A percentile compares a stretch with the other conserved stretches of the same genome.
These are phyloP conservation scores for Spatholobus suberectus DNA, from an alignment of 306 rosid species.

Conservation along the genomic window DNA sequence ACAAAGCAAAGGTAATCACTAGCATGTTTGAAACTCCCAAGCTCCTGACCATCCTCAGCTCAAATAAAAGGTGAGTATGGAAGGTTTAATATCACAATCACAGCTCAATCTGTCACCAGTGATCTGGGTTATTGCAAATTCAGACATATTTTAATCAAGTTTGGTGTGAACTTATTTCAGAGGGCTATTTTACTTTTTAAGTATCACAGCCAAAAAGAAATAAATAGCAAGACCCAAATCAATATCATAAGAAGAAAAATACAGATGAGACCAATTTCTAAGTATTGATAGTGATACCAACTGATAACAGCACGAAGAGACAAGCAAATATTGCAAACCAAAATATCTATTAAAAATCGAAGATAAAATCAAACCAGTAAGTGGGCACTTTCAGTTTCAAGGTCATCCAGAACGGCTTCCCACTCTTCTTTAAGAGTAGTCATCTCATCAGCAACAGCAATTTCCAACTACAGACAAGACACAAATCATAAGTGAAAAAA, in stretches of 20 bases:
- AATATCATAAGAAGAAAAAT: conserved; percentile 7
- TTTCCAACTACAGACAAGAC: conserved; percentile 73
- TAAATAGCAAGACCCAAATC: neutral
- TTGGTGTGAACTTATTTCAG: neutral
- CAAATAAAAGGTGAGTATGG: neutral
- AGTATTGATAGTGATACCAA: conserved; percentile 12
- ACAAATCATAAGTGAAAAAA: conserved; percentile 35
- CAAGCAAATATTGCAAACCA: conserved; percentile 27
- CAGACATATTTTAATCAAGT: neutral
- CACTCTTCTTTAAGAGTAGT: conserved; percentile 72
- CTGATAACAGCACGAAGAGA: neutral
- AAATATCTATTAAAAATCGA: conserved; percentile 43
- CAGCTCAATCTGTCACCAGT: neutral
- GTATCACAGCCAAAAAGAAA: conserved; percentile 35
- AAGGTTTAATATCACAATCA: conserved; percentile 27
- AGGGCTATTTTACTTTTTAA: conserved; percentile 12
- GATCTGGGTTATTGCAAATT: conserved; percentile 6
- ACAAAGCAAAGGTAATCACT: neutral
- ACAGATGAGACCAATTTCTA: conserved; percentile 11
- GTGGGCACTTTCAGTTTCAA: conserved; percentile 88
- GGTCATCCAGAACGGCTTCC: conserved; percentile 84
- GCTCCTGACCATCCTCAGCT: neutral
- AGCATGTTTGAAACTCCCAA: neutral
- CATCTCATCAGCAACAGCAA: conserved; percentile 88
- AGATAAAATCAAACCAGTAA: conserved; percentile 76